phyloP scores from a whole-genome alignment of 345 rosid genomes.

The Isatis tinctoria region DNA sequence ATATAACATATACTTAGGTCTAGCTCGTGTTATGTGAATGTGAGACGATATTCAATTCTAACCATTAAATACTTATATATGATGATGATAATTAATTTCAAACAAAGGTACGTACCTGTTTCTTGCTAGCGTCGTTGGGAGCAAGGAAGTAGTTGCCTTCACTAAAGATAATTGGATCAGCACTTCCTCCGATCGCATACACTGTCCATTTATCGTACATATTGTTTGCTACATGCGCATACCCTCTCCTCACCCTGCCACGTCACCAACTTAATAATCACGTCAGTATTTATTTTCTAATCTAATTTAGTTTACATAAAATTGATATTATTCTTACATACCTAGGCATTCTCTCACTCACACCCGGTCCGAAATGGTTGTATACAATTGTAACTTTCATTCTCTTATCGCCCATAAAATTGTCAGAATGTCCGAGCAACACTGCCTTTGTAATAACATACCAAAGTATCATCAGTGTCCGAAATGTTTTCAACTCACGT shows the following conservation, averaged over 20 bases:
- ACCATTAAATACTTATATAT: too few relatives aligned
- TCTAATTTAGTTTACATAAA: background rate
- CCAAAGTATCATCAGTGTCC: background rate
- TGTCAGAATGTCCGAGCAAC: slow-evolving; percentile 64
- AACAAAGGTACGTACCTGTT: too few relatives aligned
- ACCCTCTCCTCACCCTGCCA: slow-evolving; percentile 59
- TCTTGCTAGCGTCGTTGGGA: slow-evolving; percentile 18
- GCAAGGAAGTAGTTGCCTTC: slow-evolving; percentile 83
- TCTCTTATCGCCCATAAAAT: slow-evolving; percentile 44
- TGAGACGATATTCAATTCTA: too few relatives aligned
- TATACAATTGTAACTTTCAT: slow-evolving; percentile 77
- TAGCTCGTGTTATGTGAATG: too few relatives aligned
- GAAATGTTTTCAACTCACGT: background rate
- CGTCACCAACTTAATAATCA: background rate
- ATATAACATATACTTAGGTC: background rate
- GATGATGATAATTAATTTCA: background rate
- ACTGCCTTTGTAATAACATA: slow-evolving; percentile 40
- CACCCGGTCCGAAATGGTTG: slow-evolving; percentile 66
- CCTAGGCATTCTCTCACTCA: slow-evolving; percentile 83
- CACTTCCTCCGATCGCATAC: slow-evolving; percentile 92
- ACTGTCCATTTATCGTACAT: slow-evolving; percentile 70
- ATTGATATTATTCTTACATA: slow-evolving; percentile 5
- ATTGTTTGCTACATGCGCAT: slow-evolving; percentile 84
- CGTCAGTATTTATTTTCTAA: background rate
- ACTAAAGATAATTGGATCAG: slow-evolving; percentile 74